Evolutionary conservation across 1,284 basidiomycete species (phyloP), one percentile per base, ranked within the genome.

Genomic region (Puccinia coronata): DNA sequence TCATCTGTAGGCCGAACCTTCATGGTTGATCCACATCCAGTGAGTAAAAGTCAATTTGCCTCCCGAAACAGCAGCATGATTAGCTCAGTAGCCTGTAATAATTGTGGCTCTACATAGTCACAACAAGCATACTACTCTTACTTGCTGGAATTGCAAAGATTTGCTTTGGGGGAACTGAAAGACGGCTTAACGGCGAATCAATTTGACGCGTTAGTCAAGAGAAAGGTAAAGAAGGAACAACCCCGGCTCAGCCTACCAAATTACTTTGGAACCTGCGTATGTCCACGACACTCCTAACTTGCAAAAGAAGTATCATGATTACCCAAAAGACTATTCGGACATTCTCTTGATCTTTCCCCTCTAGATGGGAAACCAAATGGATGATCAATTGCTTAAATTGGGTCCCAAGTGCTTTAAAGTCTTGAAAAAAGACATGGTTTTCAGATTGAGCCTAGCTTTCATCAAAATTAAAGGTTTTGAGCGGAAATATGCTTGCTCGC

Each of bases 1-100:
- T 91, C 93, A 47, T 96, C 95, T 86, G 90, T 98, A 82, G 94
- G 92, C 11, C 90, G 96, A 63, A 98, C 94, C 1, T 96, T 96
- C 86, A 93, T 98, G 84, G 95, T 98, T 70, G 95, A 96, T 86
- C 96, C 96, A 1, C 92, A 92, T 83, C 92, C 92, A 85, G 76
- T 79, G 31, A 69, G 76, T 23, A n/a, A n/a, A n/a, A n/a, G n/a
- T 59, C 23, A 36, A 36, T 65, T 18, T 20, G 9, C 16, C 36
- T 14, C 23, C 12, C 18, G 6, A 8, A 23, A 34, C 36, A n/a
- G n/a, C 49, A 31, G 34, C 20, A 28, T 39, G 6, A 18, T 39
- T 14, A 41, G 41, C 41, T 34, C 28, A 23, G 28, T 65, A 20
- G 11, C 47, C 14, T 77, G 20, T 6, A 11, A 11, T 23, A 28